Conservation (phyloP, 2,329 filamentous ascomycete species). For the Paecilomyces formosus region DNA sequence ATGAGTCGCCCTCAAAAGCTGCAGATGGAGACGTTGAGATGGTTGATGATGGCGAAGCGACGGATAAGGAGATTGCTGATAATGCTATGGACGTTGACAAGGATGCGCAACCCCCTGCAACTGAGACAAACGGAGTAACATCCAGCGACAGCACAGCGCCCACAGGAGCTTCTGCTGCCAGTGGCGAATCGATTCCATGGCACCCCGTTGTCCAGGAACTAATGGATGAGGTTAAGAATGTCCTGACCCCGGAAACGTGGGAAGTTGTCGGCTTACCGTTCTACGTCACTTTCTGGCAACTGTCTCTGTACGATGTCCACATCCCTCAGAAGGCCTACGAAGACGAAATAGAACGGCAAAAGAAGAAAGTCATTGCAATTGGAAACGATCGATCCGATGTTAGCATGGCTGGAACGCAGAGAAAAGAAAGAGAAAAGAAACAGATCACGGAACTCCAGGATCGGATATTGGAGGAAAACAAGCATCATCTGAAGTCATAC, state of each 20-base stretch:
- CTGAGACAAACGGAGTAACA: constrained; percentile 8
- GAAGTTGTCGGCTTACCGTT: constrained; percentile 69
- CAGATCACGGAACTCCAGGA: constrained; percentile 61
- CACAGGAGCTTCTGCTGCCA: constrained; percentile 18
- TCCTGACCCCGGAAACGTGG: constrained; percentile 58
- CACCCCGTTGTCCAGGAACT: constrained; percentile 68
- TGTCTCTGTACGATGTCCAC: constrained; percentile 73
- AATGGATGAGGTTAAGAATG: constrained; percentile 58
- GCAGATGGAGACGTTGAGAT: constrained; percentile 29
- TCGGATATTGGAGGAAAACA: constrained; percentile 65
- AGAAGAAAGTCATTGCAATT: constrained; percentile 59
- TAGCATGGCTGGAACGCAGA: constrained; percentile 56
- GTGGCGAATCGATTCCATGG: constrained; percentile 43
- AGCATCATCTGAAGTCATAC: constrained; percentile 60
- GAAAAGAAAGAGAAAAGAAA: constrained; percentile 64
- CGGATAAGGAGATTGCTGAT: constrained; percentile 14
- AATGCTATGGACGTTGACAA: constrained; percentile 29
- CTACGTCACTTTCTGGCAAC: constrained; percentile 86
- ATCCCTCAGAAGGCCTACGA: constrained; percentile 73
- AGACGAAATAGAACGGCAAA: constrained; percentile 62
- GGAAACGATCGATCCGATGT: constrained; percentile 67
- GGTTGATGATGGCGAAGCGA: constrained; percentile 17
- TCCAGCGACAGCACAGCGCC: constrained; percentile 9
- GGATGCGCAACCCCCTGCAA: constrained; percentile 12
- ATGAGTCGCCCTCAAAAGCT: constrained; percentile 15